Evolutionary conservation across 2,329 filamentous ascomycete genomes (phyloP), one percentile per base, ranked within the genome.

Genomic region (Verticillium zaregamsianum): DNA sequence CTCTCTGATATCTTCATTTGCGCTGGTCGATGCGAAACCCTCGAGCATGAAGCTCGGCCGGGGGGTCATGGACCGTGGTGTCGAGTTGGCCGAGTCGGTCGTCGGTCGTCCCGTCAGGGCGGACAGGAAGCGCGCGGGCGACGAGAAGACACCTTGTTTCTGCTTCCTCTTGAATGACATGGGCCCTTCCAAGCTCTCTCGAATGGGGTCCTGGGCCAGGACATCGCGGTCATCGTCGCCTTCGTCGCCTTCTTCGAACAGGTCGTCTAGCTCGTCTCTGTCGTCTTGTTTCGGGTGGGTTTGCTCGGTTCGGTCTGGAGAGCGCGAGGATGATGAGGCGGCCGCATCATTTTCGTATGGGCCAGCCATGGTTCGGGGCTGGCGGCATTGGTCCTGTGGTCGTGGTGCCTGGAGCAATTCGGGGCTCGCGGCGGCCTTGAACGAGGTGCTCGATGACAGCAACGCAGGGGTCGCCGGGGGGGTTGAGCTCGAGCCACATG

Each of bases 141-240:
- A 75, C 1, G 82, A 80, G 61, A 80, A 76, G 59, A 77, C 70
- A 32, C 76, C 76, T 54, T 79, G 76, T 63, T 82, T 89, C 67
- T 86, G 82, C 66, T 86, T 89, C 70, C 90, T 87, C 78, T 91
- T 92, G 77, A 92, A 92, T 37, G 89, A 90, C 59, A 90, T 76
- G 32, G 82, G 79, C 57, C 84, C 79, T 60, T 77, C 74, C 37
- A 84, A 70, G 54, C 79, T 76, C 58, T 78, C 75, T 60, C 79
- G 77, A 62, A 88, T 74, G 23, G 86, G 85, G 70, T 89, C 86
- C 57, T 85, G 79, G 54, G 76, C 78, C 59, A 89, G 77, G 39
- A 86, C 65, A 59, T 74, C 71, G 32, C 69, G 63, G 61, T 67
- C 63, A 59, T 68, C 69, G 62, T 61, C 69, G 61, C 64, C 59